Base-by-base conservation (phyloP, 768 basidiomycete species). In the Phaffia tasmanica region DNA sequence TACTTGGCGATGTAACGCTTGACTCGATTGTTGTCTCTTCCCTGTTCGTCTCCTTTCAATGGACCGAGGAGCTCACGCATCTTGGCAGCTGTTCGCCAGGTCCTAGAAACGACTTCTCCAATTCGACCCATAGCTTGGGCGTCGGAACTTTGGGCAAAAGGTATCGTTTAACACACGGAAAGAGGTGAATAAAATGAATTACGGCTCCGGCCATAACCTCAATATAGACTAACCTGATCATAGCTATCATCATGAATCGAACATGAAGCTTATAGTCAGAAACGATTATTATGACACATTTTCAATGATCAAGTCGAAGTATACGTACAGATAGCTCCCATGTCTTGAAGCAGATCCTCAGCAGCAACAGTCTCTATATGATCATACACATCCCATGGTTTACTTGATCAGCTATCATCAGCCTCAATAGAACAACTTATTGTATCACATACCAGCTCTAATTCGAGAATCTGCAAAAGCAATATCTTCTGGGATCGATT, bases 81-180 rank as follows among this genome's bases (percentile, higher is more conserved):
- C 80, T 99, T 99, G 76, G 87, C 88, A 42, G 95, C 95, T 0
- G 95, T 98, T 55, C 93, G 81, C 95, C 95, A 99, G 0, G 95
- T 95, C 62, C 95, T 79, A 55, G 86, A 83, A 1, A 90, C 79
- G 21, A 98, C 94, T 75, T 99, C 95, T 14, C 90, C 95, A 7
- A 99, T 91, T 21, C 94, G 84, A 51, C 63, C 93, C 95, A 99
- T 98, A 0, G 95, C 95, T 76, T 97, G 95, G 2, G 91, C 87
- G 75, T 99, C 95, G 2, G 89, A 91, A 70, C 86, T 88, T 54
- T 54, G 29, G 9, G 15, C 35, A 42, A 42, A 42, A 42, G 35
- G 11, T n/a, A 54, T 54, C 15, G 53, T 23, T 54, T 23, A 51
- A n/a, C n/a, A 42, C 11, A 11, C 35, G 11, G 11, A 42, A 11